Conservation (phyloP, 805 yeast species). For the Yarrowia yakushimensis region DNA sequence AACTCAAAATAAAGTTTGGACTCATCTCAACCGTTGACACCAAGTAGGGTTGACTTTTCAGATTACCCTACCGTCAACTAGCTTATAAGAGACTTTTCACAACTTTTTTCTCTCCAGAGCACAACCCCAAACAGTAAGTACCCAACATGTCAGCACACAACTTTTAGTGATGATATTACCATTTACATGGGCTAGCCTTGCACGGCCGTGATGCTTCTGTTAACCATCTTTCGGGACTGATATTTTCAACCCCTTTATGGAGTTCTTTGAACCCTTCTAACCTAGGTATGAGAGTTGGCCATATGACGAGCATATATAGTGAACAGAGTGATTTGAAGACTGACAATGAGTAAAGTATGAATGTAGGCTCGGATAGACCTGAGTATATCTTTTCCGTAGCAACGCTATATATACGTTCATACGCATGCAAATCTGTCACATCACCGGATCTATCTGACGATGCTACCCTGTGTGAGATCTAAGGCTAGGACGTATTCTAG, state of each 20-base stretch:
- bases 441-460: no score
- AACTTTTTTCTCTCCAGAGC: not conserved
- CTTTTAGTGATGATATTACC: slow-evolving; percentile 19
- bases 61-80: slow-evolving; percentile 7
- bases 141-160: not conserved
- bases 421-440: no score
- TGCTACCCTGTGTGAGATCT: no score
- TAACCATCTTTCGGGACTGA: slow-evolving; percentile 27
- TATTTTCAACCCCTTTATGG: not conserved
- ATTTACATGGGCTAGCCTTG: slow-evolving; percentile 22
- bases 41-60: not conserved
- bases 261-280: not conserved
- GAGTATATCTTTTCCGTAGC: no score
- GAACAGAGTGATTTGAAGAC: not conserved
- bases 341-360: no score
- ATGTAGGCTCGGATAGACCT: no score
- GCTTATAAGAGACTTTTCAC: not conserved
- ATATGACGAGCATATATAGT: not conserved
- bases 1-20: not conserved
- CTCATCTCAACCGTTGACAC: not conserved
- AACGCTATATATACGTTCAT: no score
- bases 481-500: no score
- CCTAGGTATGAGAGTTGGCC: not conserved
- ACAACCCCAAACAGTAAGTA: slow-evolving; percentile 10
- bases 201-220: slow-evolving; percentile 21